A percentile compares a stretch with the other conserved stretches of the same genome.
Conservation (phyloP, 116 monocot genomes). For the Papilionanthe hybrid region DNA sequence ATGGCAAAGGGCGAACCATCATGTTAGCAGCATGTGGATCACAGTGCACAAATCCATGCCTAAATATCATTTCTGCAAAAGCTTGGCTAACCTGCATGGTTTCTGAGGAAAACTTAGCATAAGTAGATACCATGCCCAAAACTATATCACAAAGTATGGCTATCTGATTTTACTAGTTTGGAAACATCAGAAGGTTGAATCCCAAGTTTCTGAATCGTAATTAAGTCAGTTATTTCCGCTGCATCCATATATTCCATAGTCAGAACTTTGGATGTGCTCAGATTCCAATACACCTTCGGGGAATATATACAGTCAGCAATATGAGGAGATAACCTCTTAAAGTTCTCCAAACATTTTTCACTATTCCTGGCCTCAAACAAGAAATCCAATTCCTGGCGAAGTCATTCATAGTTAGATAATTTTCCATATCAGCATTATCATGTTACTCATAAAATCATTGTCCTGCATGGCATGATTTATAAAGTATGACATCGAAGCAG, state of each 20-base stretch:
- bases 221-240: slow-evolving; percentile 80
- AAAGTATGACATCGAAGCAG: neutral
- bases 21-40: slow-evolving; percentile 97
- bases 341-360: slow-evolving; percentile 80
- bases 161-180: slow-evolving; percentile 48
- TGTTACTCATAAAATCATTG: neutral
- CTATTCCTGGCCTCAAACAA: slow-evolving; percentile 82
- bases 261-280: slow-evolving; percentile 80
- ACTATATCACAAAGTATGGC: neutral
- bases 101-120: slow-evolving; percentile 7
- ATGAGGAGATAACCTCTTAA: slow-evolving; percentile 78
- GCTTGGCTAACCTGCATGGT: slow-evolving; percentile 57
- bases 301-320: slow-evolving; percentile 71
- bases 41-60: slow-evolving; percentile 97
- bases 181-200: slow-evolving; percentile 68
- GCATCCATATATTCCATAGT: slow-evolving; percentile 96
- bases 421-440: neutral
- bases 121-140: neutral
- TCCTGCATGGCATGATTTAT: slow-evolving; percentile 9
- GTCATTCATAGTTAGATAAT: neutral
- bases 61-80: slow-evolving; percentile 96
- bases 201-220: slow-evolving; percentile 49
- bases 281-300: slow-evolving; percentile 76
- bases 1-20: slow-evolving; percentile 82
- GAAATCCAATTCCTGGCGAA: slow-evolving; percentile 84